Percentiles rank a stretch among this genome's conserved stretches.
phyloP scores from a whole-genome alignment of 345 rosid genomes.

The Salix suchowensis region DNA sequence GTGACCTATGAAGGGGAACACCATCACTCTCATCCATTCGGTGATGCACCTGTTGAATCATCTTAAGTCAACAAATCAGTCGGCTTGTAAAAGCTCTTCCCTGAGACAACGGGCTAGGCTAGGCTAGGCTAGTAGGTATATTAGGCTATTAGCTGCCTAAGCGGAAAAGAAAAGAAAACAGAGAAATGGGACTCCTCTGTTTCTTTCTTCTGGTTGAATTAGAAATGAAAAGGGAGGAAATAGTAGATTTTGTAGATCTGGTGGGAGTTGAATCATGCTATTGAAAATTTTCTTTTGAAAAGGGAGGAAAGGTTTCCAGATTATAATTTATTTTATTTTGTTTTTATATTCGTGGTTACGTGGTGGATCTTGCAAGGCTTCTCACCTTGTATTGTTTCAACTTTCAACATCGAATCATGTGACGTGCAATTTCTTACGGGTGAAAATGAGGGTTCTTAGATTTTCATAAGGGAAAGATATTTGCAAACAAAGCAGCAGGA shows the following conservation, averaged over 20 bases:
- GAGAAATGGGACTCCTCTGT: slow-evolving; percentile 25
- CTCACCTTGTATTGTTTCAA: slow-evolving; percentile 28
- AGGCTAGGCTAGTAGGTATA: slow-evolving; percentile 13
- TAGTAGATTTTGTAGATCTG: slow-evolving; percentile 37
- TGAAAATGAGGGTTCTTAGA: slow-evolving; percentile 13
- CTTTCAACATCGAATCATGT: slow-evolving; percentile 23
- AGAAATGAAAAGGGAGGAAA: neutral
- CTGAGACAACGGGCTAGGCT: neutral
- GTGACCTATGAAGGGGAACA: slow-evolving; percentile 91
- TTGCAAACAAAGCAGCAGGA: no score
- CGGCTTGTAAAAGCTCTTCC: neutral
- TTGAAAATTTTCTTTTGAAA: neutral
- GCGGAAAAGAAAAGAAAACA: neutral
- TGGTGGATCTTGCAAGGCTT: slow-evolving; percentile 36
- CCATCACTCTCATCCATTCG: slow-evolving; percentile 39
- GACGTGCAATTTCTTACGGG: neutral
- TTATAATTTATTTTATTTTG: neutral
- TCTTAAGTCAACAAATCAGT: slow-evolving; percentile 31
- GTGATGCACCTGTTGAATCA: slow-evolving; percentile 48
- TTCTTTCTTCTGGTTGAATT: slow-evolving; percentile 20
- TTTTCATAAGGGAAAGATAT: neutral
- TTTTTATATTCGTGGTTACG: neutral
- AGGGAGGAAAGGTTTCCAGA: neutral
- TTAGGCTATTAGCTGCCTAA: slow-evolving; percentile 12
- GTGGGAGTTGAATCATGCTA: slow-evolving; percentile 45